These are phyloP conservation scores for Linum tenue DNA, from an alignment of 345 rosid species.

Conservation along the genomic window DNA sequence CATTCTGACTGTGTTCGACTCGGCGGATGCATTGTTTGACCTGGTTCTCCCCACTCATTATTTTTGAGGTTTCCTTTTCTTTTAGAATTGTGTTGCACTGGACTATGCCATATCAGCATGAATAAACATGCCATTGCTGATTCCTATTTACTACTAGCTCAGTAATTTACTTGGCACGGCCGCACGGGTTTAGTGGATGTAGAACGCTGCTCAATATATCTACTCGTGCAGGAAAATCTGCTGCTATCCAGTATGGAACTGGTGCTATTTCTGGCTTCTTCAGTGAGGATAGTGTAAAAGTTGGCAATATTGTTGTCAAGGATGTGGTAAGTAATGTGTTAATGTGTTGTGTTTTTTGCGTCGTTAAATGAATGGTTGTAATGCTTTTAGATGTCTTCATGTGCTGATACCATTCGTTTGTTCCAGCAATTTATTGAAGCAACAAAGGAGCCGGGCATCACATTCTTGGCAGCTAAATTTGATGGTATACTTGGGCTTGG, in stretches of 20 bases:
- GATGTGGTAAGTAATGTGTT: slow-evolving; percentile 38
- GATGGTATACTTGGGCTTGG: slow-evolving; percentile 98
- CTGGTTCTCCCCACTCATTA: too few species aligned
- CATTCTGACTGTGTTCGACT: too few species aligned
- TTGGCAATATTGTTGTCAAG: slow-evolving; percentile 67
- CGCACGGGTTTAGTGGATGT: too few species aligned
- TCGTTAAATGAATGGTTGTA: background rate
- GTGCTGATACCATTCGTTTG: background rate
- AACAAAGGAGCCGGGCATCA: slow-evolving; percentile 70
- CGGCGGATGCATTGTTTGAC: too few species aligned
- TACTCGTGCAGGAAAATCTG: slow-evolving; percentile 41
- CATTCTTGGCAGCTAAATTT: slow-evolving; percentile 75
- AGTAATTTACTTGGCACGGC: background rate
- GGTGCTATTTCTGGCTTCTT: slow-evolving; percentile 68
- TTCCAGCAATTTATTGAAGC: slow-evolving; percentile 86
- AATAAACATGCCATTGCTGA: background rate
- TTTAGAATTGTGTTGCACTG: too few species aligned
- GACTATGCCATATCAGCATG: too few species aligned
- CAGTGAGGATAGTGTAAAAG: slow-evolving; percentile 63
- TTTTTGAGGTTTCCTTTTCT: too few species aligned
- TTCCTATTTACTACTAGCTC: background rate
- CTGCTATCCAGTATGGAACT: slow-evolving; percentile 77
- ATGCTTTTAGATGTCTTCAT: slow-evolving; percentile 1
- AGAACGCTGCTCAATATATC: background rate
- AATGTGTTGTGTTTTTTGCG: slow-evolving; percentile 7